Conservation (phyloP, 768 basidiomycete genomes). For the Termitomyces sp. region DNA sequence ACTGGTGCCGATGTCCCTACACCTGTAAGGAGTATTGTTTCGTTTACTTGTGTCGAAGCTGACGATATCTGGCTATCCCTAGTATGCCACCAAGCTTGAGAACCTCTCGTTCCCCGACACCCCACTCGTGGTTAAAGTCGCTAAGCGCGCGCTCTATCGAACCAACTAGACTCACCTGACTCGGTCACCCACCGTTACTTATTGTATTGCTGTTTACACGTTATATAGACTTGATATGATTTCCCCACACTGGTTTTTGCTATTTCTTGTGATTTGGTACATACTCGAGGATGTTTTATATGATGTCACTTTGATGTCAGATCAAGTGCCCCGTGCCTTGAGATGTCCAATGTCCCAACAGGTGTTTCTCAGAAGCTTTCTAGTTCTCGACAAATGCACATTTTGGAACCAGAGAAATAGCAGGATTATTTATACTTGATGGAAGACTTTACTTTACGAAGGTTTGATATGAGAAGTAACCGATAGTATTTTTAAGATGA, state of each 20-base stretch:
- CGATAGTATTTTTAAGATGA: too few species aligned
- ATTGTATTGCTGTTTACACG: background rate
- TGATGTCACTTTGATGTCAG: background rate
- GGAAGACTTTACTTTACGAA: background rate
- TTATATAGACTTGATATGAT: slow-evolving; percentile 11
- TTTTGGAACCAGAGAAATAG: too few species aligned
- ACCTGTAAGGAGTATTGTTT: slow-evolving; percentile 52
- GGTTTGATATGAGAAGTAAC: background rate
- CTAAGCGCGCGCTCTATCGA: slow-evolving; percentile 88
- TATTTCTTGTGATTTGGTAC: too few species aligned
- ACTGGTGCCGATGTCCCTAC: slow-evolving; percentile 98
- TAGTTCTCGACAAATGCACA: background rate
- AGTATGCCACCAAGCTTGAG: slow-evolving; percentile 93
- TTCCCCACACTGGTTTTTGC: background rate
- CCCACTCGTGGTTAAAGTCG: slow-evolving; percentile 85
- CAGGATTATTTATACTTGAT: background rate
- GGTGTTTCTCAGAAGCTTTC: background rate
- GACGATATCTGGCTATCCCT: slow-evolving; percentile 6
- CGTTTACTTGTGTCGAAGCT: slow-evolving; percentile 3
- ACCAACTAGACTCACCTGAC: slow-evolving; percentile 58
- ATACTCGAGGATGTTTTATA: background rate
- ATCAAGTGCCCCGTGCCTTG: background rate
- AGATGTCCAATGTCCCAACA: background rate
- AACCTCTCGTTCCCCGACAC: slow-evolving; percentile 92
- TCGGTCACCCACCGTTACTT: background rate